Base-by-base conservation (phyloP, 2,329 filamentous ascomycete genomes). In the Fusarium guadeloupense region DNA sequence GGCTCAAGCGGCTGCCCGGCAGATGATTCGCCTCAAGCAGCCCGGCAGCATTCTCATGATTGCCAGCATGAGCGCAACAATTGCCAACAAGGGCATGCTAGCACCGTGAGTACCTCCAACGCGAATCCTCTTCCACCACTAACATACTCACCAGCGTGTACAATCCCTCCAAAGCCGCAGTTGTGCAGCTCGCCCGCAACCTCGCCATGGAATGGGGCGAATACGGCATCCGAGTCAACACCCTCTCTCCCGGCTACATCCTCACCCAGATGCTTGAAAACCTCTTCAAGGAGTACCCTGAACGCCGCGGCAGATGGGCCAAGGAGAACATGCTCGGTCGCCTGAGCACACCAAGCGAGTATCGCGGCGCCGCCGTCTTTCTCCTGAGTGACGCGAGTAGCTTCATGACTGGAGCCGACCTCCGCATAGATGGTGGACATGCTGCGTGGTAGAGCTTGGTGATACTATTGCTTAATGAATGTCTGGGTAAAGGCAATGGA, bases 291-390 rank as follows among this genome's bases (percentile, higher is more conserved):
- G 82, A 89, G 62, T 90, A 85, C 64, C 92, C 92, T 0, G 90
- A 93, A 69, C 81, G 85, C 47, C 78, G 78, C 59, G 75, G 75
- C 21, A 83, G 88, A 57, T 96, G 93, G 93, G 86, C 90, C 14
- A 89, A 83, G 68, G 88, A 94, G 76, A 96, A 96, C 76, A 95
- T 96, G 92, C 81, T 96, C 47, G 87, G 84, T 23, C 83, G 86
- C 28, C 78, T 92, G 56, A 90, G 88, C 70, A 77, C 76, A 19
- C 89, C 89, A 0, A 80, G 86, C 42, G 89, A 93, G 73, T 91
- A 90, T 74, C 84, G 88, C 42, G 89, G 89, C 5, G 87, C 89
- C 2, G 88, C 87, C 4, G 83, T 93, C 59, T 92, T 90, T 79
- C 81, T 93, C 25, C 86, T 89, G 25, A 89, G 85, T 17, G 89